These are phyloP conservation scores for Murraya paniculata DNA, from an alignment of 345 rosid species.

Conservation along the genomic window DNA sequence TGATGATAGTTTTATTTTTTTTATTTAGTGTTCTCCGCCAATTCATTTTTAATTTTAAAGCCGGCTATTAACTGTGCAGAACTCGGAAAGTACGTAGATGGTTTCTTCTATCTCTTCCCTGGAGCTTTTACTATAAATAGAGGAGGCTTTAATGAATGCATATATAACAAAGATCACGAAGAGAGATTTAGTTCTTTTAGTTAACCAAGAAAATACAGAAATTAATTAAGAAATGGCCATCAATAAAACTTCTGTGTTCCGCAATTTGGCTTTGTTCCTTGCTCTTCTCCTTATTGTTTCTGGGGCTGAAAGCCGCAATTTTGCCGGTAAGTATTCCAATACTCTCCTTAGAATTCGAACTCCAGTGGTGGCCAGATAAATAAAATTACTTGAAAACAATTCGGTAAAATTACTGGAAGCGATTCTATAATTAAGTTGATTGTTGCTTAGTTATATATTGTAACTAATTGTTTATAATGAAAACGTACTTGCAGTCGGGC, in stretches of 20 bases:
- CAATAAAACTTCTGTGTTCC: not conserved
- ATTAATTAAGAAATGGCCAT: constrained; percentile 11
- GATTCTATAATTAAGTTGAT: too few relatives aligned
- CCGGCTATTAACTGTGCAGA: constrained; percentile 2
- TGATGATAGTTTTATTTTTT: not conserved
- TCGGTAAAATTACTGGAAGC: rapidly evolving
- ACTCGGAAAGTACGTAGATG: not conserved
- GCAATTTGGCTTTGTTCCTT: constrained; percentile 11
- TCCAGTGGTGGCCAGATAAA: rapidly evolving
- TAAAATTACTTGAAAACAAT: too few relatives aligned
- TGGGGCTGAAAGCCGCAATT: constrained; percentile 12
- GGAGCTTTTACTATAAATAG: not conserved
- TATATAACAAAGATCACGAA: not conserved
- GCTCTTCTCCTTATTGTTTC: constrained; percentile 18
- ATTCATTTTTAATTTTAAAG: not conserved
- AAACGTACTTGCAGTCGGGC: not conserved
- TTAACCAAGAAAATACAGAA: not conserved
- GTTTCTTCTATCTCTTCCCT: not conserved
- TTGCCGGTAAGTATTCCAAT: not conserved
- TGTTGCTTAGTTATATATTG: too few relatives aligned
- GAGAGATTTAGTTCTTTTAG: not conserved
- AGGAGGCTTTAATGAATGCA: not conserved
- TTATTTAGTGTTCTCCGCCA: not conserved
- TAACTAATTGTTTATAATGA: not conserved
- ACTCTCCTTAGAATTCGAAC: too few relatives aligned